Conservation (phyloP, 2,329 filamentous ascomycete species). For the Cercospora beticola region DNA sequence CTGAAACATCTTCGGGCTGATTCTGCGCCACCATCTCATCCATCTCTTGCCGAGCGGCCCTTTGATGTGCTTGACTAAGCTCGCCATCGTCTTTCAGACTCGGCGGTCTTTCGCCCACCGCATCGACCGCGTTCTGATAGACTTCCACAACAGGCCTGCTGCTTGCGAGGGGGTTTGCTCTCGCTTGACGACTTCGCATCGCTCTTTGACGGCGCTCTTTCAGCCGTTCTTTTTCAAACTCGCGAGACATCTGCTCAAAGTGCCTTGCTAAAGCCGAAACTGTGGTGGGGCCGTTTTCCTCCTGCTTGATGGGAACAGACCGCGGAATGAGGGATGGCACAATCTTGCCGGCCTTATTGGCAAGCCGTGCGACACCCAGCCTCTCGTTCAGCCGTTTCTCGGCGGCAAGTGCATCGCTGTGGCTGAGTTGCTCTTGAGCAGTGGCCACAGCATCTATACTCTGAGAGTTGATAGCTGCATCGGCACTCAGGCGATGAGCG, state of each 20-base stretch:
- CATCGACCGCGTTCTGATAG: constrained; percentile 89
- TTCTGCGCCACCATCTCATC: constrained; percentile 21
- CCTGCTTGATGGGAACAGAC: constrained; percentile 70
- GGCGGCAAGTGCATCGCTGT: neutral
- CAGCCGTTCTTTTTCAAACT: constrained; percentile 92
- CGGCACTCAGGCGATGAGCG: constrained; percentile 33
- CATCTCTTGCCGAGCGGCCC: constrained; percentile 18
- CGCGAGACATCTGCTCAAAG: constrained; percentile 92
- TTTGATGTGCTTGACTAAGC: constrained; percentile 10
- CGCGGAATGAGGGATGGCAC: constrained; percentile 78
- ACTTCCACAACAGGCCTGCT: constrained; percentile 97
- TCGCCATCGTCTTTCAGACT: constrained; percentile 15
- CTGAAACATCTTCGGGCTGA: constrained; percentile 24
- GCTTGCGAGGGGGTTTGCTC: constrained; percentile 83
- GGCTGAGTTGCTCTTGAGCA: constrained; percentile 16
- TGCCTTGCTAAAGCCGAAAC: constrained; percentile 92
- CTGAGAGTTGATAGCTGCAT: constrained; percentile 22
- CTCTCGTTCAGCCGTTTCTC: constrained; percentile 75
- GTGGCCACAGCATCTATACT: constrained; percentile 33
- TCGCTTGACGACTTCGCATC: constrained; percentile 71
- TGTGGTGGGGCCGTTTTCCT: constrained; percentile 58
- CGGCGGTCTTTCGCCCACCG: constrained; percentile 55
- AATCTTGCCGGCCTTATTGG: constrained; percentile 55
- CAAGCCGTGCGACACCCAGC: constrained; percentile 39
- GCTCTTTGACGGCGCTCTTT: constrained; percentile 80